phyloP scores from a whole-genome alignment of 352 stramenopile genomes.

The Phytophthora litchii region DNA sequence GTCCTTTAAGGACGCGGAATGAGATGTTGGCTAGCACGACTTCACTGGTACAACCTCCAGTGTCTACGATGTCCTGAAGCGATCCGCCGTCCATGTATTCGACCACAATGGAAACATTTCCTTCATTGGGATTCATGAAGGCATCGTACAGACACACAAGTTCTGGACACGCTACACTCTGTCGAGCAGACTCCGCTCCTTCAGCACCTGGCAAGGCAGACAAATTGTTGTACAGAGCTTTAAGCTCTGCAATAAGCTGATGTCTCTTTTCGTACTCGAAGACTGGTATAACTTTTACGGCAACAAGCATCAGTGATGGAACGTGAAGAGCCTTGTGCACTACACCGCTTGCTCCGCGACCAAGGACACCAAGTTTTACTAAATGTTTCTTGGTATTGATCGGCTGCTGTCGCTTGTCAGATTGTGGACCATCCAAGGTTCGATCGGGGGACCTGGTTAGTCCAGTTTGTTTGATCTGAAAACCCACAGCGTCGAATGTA shows the following conservation, averaged over 20 bases:
- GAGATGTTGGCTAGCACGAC: conserved; percentile 91
- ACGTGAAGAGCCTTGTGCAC: conserved; percentile 92
- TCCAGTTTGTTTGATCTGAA: conserved; percentile 86
- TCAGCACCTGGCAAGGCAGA: conserved; percentile 72
- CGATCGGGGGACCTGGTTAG: conserved; percentile 72
- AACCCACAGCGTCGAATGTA: conserved; percentile 80
- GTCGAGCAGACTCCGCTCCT: conserved; percentile 25
- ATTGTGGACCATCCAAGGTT: conserved; percentile 28
- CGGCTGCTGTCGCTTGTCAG: conserved; percentile 36
- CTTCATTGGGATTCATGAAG: conserved; percentile 92
- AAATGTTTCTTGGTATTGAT: conserved; percentile 81
- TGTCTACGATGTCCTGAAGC: conserved; percentile 93
- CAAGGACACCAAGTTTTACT: conserved; percentile 82
- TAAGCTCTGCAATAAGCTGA: conserved; percentile 87
- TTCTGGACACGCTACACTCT: conserved; percentile 72
- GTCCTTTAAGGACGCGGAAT: conserved; percentile 83
- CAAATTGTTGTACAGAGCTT: conserved; percentile 87
- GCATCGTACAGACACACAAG: conserved; percentile 94
- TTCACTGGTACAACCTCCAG: conserved; percentile 86
- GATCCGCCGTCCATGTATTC: conserved; percentile 97
- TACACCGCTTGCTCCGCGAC: conserved; percentile 84
- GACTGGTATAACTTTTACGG: conserved; percentile 91
- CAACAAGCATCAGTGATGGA: conserved; percentile 87
- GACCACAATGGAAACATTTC: conserved; percentile 93
- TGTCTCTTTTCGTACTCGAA: conserved; percentile 90